Percentiles rank a stretch among this genome's conserved stretches.
Evolutionary conservation across 768 basidiomycete species (phyloP).

Genomic region (Gloeopeniophorella convolvens): DNA sequence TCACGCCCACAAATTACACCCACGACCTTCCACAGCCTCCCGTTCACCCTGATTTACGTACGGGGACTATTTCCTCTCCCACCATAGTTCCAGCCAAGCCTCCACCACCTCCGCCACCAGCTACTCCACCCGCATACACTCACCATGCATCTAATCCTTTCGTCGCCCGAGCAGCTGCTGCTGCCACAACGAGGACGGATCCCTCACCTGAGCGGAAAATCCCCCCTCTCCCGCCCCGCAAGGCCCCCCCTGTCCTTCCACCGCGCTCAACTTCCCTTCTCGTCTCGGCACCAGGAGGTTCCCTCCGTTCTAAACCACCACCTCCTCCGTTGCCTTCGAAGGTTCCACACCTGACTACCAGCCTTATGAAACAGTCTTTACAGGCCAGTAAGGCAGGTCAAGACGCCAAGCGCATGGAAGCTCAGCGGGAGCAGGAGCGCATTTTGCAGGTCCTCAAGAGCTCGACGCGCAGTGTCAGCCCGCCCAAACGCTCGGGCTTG

Average conservation of each 20-base stretch:
- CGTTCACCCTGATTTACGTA: conserved; percentile 15
- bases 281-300: conserved; percentile 7
- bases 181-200: neutral
- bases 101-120: neutral
- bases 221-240: conserved; percentile 17
- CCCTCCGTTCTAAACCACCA: conserved; percentile 17
- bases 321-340: conserved; percentile 22
- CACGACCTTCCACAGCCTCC: conserved; percentile 16
- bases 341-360: conserved; percentile 47
- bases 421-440: conserved; percentile 60
- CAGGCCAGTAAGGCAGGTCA: conserved; percentile 69
- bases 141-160: conserved; percentile 22
- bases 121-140: neutral
- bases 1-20: conserved; percentile 1
- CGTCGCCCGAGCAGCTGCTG: conserved; percentile 10
- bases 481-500: conserved; percentile 4
- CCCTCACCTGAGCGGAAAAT: conserved; percentile 17
- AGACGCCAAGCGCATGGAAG: conserved; percentile 62
- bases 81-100: conserved; percentile 10
- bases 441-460: conserved; percentile 68
- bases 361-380: conserved; percentile 66
- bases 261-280: conserved; percentile 21
- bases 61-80: conserved; percentile 11
- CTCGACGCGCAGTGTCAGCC: conserved; percentile 30
- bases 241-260: conserved; percentile 17